Evolutionary conservation across 2,329 filamentous ascomycete species (phyloP), one percentile per base, ranked within the genome.

Genomic region (Venturia nashicola): DNA sequence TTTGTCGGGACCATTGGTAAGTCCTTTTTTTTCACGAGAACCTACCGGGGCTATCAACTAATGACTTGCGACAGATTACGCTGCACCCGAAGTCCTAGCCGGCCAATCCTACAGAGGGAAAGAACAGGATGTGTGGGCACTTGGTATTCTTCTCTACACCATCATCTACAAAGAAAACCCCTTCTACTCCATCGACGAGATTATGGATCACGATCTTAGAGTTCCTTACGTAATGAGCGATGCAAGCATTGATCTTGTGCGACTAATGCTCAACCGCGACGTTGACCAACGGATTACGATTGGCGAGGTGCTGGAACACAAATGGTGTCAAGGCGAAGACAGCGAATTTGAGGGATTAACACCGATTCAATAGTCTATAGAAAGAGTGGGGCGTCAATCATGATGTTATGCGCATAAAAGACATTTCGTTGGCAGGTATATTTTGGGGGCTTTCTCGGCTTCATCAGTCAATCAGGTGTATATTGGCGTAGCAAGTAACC

Each of bases 161-260:
- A 97, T 99, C 72, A 89, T 97, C 71, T 99, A 99, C 82, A 99
- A 97, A 78, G 94, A 99, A 77, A 99, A 99, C 72, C 93, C 94
- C 0, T 99, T 97, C 76, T 97, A 97, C 82, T 95, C 89, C 76
- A 94, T 97, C 71, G 94, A 99, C 75, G 94, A 99, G 79, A 99
- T 99, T 72, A 95, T 97, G 84, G 94, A 99, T 74, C 92, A 93
- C 71, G 93, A 97, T 70, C 80, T 99, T 65, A 85, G 94, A 59
- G 87, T 99, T 36, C 94, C 94, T 0, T 97, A 90, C 73, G 83
- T 88, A 42, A 86, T 93, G 78, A 91, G 90, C 74, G 91, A 97
- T 68, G 88, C 92, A 68, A 96, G 91, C 74, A 95, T 99, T 68
- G 88, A 97, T 70, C 80, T 99, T 62, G 89, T 99, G 67, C 85